Conservation (phyloP, 2,329 filamentous ascomycete genomes). For the Colletotrichum scovillei region DNA sequence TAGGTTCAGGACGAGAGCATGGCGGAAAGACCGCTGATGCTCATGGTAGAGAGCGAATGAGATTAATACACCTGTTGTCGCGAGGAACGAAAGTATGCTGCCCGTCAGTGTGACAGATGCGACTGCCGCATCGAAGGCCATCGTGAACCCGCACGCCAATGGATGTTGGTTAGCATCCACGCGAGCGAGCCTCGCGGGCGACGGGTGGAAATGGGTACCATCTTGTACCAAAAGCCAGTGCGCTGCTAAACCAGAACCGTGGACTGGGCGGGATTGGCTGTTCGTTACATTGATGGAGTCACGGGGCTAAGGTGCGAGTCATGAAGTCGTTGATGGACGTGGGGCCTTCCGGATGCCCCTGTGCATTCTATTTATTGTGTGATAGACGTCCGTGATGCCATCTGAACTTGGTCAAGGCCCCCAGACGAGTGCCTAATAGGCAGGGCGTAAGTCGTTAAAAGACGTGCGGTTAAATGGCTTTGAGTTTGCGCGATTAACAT, state of each 20-base stretch:
- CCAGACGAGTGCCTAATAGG: background rate
- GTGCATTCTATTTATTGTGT: conserved; percentile 30
- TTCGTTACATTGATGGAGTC: conserved; percentile 25
- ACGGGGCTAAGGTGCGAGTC: conserved; percentile 29
- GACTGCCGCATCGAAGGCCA: conserved; percentile 34
- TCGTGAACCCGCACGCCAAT: conserved; percentile 34
- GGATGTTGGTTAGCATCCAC: conserved; percentile 23
- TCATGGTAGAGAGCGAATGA: conserved; percentile 32
- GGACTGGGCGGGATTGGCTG: conserved; percentile 15
- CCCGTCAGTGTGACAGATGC: conserved; percentile 31
- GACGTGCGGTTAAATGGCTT: background rate
- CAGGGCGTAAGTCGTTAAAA: background rate
- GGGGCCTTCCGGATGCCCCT: conserved; percentile 23
- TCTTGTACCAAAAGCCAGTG: conserved; percentile 31
- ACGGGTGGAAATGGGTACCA: conserved; percentile 26
- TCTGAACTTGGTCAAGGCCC: conserved; percentile 10
- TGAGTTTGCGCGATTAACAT: background rate
- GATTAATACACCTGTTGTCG: conserved; percentile 27
- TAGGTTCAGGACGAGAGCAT: conserved; percentile 40
- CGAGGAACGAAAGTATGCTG: conserved; percentile 31
- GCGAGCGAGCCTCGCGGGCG: conserved; percentile 4
- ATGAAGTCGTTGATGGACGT: conserved; percentile 26
- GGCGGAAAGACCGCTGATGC: conserved; percentile 40
- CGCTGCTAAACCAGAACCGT: background rate
- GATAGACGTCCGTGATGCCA: conserved; percentile 27